Evolutionary conservation across 345 rosid genomes (phyloP), one percentile per base, ranked within the genome.

Genomic region (Acer saccharum): DNA sequence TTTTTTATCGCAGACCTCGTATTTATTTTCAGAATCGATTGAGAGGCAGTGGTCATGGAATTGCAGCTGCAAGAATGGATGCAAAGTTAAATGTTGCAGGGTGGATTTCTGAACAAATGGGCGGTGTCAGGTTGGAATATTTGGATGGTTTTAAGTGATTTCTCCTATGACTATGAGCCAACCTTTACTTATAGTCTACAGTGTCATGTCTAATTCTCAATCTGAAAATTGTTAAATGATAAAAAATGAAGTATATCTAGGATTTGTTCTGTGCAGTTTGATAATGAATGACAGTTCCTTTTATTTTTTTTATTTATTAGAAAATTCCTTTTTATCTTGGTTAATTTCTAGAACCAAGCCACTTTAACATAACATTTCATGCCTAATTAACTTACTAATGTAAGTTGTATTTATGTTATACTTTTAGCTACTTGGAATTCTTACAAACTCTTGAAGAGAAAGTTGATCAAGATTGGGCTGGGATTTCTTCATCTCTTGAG

Each of bases 91-190:
- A 90, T 81, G 69, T 85, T 81, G 89, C 98, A 11, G 99, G 98
- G 74, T 94, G 97, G 98, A 84, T 96, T 74, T 93, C 99, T 80
- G 99, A 96, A 79, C 99, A 94, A 87, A 96, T 96, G 97, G 94
- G 97, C 84, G 98, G 99, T 84, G 78, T 92, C 83, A 94, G 99
- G 99, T 96, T 73, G 68, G 81, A 81, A 68, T 79, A n/a, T 76
- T 20, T 75, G 48, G 68, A 41, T 57, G 18, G 27, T 43, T 57
- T 43, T 10, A 23, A 23, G 27, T 68, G 68, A 43, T 52, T 65
- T 62, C 1, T 64, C 18, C 12, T 50, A 68, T 78, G 27, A 48
- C 12, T 50, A 68, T 78, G 27, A 48, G 71, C 67, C 12, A 21
- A 20, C 64, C 69, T 73, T 52, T 69, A 58, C 29, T 18, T 12